phyloP scores from a whole-genome alignment of 768 basidiomycete genomes.

The Lactarius sp. region DNA sequence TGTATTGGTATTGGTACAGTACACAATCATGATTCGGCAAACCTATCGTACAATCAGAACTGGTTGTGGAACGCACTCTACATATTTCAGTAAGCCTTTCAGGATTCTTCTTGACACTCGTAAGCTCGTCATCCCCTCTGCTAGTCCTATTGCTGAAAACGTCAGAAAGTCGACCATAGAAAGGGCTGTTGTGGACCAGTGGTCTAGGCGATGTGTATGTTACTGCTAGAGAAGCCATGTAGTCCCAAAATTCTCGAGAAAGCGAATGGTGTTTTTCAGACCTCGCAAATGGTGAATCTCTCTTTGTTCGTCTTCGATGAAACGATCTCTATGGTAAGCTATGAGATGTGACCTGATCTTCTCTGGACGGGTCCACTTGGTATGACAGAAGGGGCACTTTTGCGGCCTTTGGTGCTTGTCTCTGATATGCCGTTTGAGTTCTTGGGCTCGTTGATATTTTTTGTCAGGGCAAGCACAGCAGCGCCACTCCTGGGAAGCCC shows the following conservation, averaged over 20 bases:
- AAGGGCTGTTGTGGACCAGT: neutral
- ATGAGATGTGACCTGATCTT: slow-evolving; percentile 1
- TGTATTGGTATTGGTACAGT: too few relatives aligned
- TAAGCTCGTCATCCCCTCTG: neutral
- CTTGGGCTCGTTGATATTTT: neutral
- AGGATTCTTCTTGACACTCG: neutral
- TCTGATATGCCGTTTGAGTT: neutral
- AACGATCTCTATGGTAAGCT: neutral
- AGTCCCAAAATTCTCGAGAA: neutral
- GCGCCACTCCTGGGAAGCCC: neutral
- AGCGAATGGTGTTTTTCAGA: neutral
- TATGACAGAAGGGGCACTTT: slow-evolving; percentile 1
- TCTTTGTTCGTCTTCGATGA: neutral
- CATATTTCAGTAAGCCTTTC: neutral
- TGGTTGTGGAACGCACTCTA: neutral
- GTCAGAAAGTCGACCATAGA: neutral
- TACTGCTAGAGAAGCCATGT: neutral
- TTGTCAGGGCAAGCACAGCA: neutral
- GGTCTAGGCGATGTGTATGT: neutral
- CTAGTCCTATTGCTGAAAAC: neutral
- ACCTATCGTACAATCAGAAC: neutral
- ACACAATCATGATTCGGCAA: neutral
- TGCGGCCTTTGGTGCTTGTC: neutral
- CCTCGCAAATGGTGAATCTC: neutral
- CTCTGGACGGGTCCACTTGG: slow-evolving; percentile 5